phyloP scores from a whole-genome alignment of 352 stramenopile genomes.

The Phytophthora sojae region DNA sequence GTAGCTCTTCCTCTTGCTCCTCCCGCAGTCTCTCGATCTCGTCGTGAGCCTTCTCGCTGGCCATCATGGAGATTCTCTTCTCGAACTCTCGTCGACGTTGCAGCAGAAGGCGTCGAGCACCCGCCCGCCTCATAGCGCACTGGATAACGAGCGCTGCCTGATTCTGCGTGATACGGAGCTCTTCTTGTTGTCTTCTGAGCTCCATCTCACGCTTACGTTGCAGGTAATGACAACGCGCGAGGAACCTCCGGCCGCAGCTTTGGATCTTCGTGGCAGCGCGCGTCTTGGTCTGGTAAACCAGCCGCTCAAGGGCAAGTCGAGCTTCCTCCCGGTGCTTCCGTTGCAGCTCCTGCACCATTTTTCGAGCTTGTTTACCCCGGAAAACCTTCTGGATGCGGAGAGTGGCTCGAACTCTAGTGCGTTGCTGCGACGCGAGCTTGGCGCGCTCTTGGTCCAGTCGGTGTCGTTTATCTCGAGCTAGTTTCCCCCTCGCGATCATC shows the following conservation, averaged over 20 bases:
- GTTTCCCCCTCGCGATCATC: slow-evolving; percentile 54
- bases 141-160: slow-evolving; percentile 74
- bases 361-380: slow-evolving; percentile 62
- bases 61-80: slow-evolving; percentile 82
- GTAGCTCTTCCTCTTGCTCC: slow-evolving; percentile 78
- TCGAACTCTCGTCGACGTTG: slow-evolving; percentile 75
- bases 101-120: slow-evolving; percentile 49
- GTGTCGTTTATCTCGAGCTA: slow-evolving; percentile 49
- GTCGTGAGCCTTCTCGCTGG: slow-evolving; percentile 79
- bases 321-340: slow-evolving; percentile 57
- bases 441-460: slow-evolving; percentile 39
- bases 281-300: slow-evolving; percentile 67
- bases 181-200: slow-evolving; percentile 31
- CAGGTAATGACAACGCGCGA: slow-evolving; percentile 49
- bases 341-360: slow-evolving; percentile 42
- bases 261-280: slow-evolving; percentile 77
- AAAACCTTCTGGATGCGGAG: slow-evolving; percentile 72
- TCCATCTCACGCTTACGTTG: slow-evolving; percentile 42
- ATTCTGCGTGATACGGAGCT: slow-evolving; percentile 43
- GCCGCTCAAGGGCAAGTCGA: slow-evolving; percentile 55
- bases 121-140: slow-evolving; percentile 57
- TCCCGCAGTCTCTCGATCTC: slow-evolving; percentile 79
- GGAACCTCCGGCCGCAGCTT: slow-evolving; percentile 63
- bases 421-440: slow-evolving; percentile 40
- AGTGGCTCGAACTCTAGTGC: slow-evolving; percentile 47